A percentile compares a stretch with the other conserved stretches of the same genome.
These are phyloP conservation scores for Scutellaria barbata DNA, from an alignment of 257 asterid genomes.

Conservation along the genomic window DNA sequence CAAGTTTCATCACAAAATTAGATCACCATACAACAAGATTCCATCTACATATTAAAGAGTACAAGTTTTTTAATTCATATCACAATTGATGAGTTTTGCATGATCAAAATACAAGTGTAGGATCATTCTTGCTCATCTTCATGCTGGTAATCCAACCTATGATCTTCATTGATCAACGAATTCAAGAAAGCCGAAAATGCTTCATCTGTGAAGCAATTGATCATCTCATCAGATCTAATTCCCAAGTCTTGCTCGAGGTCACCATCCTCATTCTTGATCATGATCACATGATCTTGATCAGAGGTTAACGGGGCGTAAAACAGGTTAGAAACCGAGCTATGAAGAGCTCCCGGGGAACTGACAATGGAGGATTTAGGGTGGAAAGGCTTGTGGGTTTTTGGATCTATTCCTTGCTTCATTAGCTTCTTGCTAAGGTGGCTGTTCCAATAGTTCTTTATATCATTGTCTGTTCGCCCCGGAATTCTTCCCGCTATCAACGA, in stretches of 20 bases:
- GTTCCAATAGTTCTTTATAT: conserved; percentile 80
- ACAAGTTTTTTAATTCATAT: background rate
- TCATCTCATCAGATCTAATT: conserved; percentile 30
- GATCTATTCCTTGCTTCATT: conserved; percentile 76
- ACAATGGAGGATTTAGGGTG: conserved; percentile 30
- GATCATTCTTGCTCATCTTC: background rate
- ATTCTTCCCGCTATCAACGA: conserved; percentile 81
- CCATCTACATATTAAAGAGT: too few relatives aligned
- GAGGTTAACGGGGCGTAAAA: conserved; percentile 20
- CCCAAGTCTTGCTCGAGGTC: conserved; percentile 7
- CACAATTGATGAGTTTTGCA: background rate
- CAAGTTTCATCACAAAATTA: too few relatives aligned
- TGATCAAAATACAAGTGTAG: background rate
- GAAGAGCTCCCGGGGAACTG: too few relatives aligned
- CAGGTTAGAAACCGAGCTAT: background rate
- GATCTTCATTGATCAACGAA: conserved; percentile 65
- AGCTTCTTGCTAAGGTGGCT: conserved; percentile 70
- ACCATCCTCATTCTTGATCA: conserved; percentile 1
- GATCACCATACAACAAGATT: too few relatives aligned
- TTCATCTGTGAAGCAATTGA: conserved; percentile 46
- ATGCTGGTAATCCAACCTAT: conserved; percentile 41
- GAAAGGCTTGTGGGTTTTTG: conserved; percentile 70
- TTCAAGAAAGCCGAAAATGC: conserved; percentile 64
- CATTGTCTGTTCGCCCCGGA: conserved; percentile 75
- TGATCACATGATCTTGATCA: conserved; percentile 12